Base-by-base conservation (phyloP, 495 filamentous ascomycete genomes). In the Aspergillus hancockii region DNA sequence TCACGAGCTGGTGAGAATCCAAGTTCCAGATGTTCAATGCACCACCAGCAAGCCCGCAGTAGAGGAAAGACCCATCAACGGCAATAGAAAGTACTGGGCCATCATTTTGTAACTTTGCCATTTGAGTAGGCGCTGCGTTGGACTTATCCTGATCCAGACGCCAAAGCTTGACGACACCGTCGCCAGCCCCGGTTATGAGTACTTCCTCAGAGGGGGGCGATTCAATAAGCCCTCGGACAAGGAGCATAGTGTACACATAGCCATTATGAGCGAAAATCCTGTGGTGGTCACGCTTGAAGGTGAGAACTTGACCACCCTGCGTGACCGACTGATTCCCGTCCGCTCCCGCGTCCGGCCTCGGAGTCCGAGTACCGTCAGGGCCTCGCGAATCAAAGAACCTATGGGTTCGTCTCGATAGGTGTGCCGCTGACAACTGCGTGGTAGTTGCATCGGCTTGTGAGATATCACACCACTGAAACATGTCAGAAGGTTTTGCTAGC, bases 21-120 rank as follows among this genome's bases (percentile, higher is more conserved):
- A 98, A 78, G 65, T 98, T 96, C 94, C 94, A 98, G 16, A 98
- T 86, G 68, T 97, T 93, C 53, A 98, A 82, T 43, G 95, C 86
- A n/a, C 94, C 94, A n/a, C 87, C 84, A 0, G 90, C 82, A 54
- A 92, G 85, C 57, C 94, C 94, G 62, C 88, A 90, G 67, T 97
- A 98, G 12, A 98, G 81, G 59, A 98, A 88, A 0, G 90, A 89
- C 0, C 91, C 92, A 60, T 97, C 92, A 0, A 92, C 78, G 3
- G 89, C 87, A 50, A 98, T 80, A 2, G 90, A 91, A 57, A 96
- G 80, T 4, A 98, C 88, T 3, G 90, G 86, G 63, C 95, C 90
- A 40, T 88, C 89, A 55, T 92, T 90, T 51, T 91, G 88, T 0
- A 98, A 77, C 18, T 88, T 63, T 83, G 76, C 72, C 85, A 86